A percentile compares a stretch with the other conserved stretches of the same genome.
These are phyloP conservation scores for Penicillium paneum DNA, from an alignment of 2,329 filamentous ascomycete species.

Conservation along the genomic window DNA sequence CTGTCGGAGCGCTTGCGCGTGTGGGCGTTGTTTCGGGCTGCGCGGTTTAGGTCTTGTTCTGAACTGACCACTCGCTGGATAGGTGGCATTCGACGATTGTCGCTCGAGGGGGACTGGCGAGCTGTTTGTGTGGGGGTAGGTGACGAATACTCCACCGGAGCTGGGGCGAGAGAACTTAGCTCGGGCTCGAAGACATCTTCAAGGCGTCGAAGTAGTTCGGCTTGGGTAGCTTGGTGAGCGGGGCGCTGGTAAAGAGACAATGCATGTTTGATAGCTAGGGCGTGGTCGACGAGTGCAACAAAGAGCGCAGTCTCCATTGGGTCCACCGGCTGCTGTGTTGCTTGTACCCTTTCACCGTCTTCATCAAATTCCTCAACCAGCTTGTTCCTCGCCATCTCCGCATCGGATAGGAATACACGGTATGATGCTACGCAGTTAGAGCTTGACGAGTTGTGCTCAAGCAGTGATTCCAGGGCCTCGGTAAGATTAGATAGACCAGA, in stretches of 20 bases:
- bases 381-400: slow-evolving; percentile 37
- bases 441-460: slow-evolving; percentile 69
- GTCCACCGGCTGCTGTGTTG: slow-evolving; percentile 49
- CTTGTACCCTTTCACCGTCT: slow-evolving; percentile 48
- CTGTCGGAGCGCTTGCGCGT: slow-evolving; percentile 35
- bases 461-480: slow-evolving; percentile 72
- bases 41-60: slow-evolving; percentile 36
- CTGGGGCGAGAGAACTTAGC: slow-evolving; percentile 58
- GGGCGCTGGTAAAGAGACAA: slow-evolving; percentile 64
- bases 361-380: slow-evolving; percentile 46
- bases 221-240: slow-evolving; percentile 50
- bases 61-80: slow-evolving; percentile 33
- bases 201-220: slow-evolving; percentile 39
- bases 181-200: slow-evolving; percentile 57
- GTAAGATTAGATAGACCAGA: slow-evolving; percentile 65
- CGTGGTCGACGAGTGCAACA: slow-evolving; percentile 84
- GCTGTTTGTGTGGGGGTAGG: slow-evolving; percentile 46
- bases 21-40: slow-evolving; percentile 30
- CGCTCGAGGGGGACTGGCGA: slow-evolving; percentile 31
- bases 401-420: slow-evolving; percentile 65
- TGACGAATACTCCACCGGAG: slow-evolving; percentile 22
- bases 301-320: slow-evolving; percentile 73
- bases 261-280: slow-evolving; percentile 80
- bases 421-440: slow-evolving; percentile 78
- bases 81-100: slow-evolving; percentile 23